phyloP scores from a whole-genome alignment of 495 filamentous ascomycete species.

The Viridothelium virens region DNA sequence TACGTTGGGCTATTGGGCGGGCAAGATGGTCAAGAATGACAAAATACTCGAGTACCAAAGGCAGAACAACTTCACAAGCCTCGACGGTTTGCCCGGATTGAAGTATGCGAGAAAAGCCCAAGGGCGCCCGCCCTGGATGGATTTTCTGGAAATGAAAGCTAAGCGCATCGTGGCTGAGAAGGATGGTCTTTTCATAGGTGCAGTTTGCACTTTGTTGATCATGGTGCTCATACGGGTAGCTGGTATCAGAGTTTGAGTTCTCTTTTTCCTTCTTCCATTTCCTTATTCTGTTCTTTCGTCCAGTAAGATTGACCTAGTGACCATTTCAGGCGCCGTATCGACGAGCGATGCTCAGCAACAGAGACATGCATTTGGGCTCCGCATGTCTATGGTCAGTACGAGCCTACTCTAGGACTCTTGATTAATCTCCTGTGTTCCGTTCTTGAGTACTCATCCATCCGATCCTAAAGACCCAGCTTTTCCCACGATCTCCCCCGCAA shows the following conservation, averaged over 20 bases:
- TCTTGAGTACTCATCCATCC: too few species aligned
- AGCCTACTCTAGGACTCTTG: too few species aligned
- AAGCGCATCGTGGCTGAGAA: slow-evolving; percentile 30
- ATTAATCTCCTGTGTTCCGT: too few species aligned
- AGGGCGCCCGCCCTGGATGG: slow-evolving; percentile 34
- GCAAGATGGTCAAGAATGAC: slow-evolving; percentile 36
- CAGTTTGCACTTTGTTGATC: slow-evolving; percentile 30
- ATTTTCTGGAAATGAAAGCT: slow-evolving; percentile 27
- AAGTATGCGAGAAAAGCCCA: slow-evolving; percentile 35
- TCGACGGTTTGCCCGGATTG: slow-evolving; percentile 50
- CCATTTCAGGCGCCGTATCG: too few species aligned
- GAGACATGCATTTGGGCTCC: too few species aligned
- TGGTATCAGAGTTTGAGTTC: background rate
- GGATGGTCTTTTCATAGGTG: slow-evolving; percentile 34
- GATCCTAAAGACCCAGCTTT: too few species aligned
- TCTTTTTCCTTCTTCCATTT: too few species aligned
- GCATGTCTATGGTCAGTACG: too few species aligned
- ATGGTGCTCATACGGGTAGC: slow-evolving; percentile 15
- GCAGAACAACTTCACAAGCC: slow-evolving; percentile 42
- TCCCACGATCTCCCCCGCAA: too few species aligned
- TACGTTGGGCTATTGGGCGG: slow-evolving; percentile 41
- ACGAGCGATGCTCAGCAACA: too few species aligned
- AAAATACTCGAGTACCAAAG: slow-evolving; percentile 42
- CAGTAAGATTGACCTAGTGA: too few species aligned
- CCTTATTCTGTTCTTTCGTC: too few species aligned